Base-by-base conservation (phyloP, 2,329 filamentous ascomycete genomes). In the Apiospora malaysiana region DNA sequence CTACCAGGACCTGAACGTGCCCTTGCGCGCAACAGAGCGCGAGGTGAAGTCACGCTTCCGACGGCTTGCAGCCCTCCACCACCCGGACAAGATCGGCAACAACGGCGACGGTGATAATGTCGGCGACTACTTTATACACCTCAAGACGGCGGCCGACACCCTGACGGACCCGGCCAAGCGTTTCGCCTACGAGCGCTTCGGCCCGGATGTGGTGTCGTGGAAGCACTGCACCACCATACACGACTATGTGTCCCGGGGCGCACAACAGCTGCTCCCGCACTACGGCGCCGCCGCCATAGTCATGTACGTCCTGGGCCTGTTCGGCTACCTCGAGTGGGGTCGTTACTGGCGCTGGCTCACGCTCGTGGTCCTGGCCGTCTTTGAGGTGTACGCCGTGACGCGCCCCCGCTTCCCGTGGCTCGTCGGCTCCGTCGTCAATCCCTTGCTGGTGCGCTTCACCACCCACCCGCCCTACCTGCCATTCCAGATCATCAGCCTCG, bases 121-220 rank as follows among this genome's bases (percentile, higher is more conserved):
- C 18, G 67, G 43, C 43, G 79, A 80, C 69, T 77, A 91, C 82
- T 98, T 97, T 81, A 90, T 98, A 66, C 90, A 93, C 77, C 87
- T 98, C 77, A 95, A 95, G 84, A 85, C 91, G 65, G 94, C 94
- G 7, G 90, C 94, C 77, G 96, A 98, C 77, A 93, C 92, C 0
- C 88, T 98, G 21, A 83, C 90, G n/a, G 90, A 96, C 78, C 89
- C 93, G 2, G 90, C 90, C 0, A 91, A 89, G 77, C 88, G 94
- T 70, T 97, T 96, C 79, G 94, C 94, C 9, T 98, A 98, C 82
- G 94, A 97, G 79, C 90, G 94, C 66, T 94, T 97, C 79, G 95
- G 95, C 0, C 91, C 93, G 0, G 89, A 90, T 40, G 86, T 95
- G 25, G 81, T 92, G 16, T 79, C 80, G 10, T 95, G 92, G 91